Evolutionary conservation across 225 moss, liverwort and hornwort genomes (phyloP).

Genomic region (Asterella californica): DNA sequence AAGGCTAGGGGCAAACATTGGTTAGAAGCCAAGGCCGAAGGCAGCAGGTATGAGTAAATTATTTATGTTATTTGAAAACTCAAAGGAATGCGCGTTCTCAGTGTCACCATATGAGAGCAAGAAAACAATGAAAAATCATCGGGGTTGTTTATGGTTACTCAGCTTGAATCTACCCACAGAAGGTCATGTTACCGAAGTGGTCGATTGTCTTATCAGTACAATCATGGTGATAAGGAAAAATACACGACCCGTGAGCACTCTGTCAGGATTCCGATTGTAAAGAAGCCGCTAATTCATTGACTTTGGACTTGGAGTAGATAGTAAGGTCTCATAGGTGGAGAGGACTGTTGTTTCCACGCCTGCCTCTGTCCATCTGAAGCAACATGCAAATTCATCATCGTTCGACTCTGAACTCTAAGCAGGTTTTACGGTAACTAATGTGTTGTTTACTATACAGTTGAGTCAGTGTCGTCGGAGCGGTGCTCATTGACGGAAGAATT

Average conservation of each 20-base stretch:
- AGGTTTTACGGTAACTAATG: neutral
- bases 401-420: neutral
- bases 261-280: neutral
- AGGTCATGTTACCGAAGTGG: neutral
- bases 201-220: neutral
- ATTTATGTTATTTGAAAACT: too few species aligned
- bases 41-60: too few species aligned
- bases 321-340: neutral
- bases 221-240: neutral
- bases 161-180: too few species aligned
- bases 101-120: too few species aligned
- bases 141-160: too few species aligned
- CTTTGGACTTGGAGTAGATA: too few species aligned
- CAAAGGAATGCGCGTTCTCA: too few species aligned
- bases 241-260: neutral
- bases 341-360: neutral
- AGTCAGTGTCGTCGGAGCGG: conserved; percentile 3
- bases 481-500: conserved; percentile 37
- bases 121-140: too few species aligned
- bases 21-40: too few species aligned
- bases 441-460: conserved; percentile 7
- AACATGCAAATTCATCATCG: too few species aligned
- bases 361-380: neutral
- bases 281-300: neutral
- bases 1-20: too few species aligned